Percentiles rank a stretch among this genome's conserved stretches.
Evolutionary conservation across 768 basidiomycete genomes (phyloP).

Genomic region (Dacryopinax primogenitus): DNA sequence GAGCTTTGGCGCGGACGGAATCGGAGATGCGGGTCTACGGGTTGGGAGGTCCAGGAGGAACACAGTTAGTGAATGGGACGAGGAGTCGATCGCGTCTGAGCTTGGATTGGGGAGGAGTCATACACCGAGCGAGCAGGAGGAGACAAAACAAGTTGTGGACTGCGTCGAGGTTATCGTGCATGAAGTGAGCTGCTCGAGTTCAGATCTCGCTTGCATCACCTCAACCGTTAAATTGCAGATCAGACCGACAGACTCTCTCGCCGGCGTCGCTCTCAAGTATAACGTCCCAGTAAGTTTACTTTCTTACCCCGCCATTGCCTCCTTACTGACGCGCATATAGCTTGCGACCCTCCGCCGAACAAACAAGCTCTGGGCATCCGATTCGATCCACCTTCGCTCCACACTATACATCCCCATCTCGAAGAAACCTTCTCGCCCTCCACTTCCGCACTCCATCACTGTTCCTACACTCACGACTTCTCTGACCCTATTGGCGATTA

Average conservation of each 20-base stretch:
- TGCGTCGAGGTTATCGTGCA: conserved; percentile 31
- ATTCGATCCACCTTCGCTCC: conserved; percentile 78
- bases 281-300: conserved; percentile 49
- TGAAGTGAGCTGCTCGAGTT: conserved; percentile 17
- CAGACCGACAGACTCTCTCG: conserved; percentile 58
- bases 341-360: conserved; percentile 63
- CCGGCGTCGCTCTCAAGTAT: conserved; percentile 80
- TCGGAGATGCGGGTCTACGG: neutral
- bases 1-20: conserved; percentile 10
- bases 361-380: conserved; percentile 90
- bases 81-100: conserved; percentile 4
- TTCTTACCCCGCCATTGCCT: too few species aligned
- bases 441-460: neutral
- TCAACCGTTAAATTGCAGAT: conserved; percentile 36
- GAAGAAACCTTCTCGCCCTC: neutral
- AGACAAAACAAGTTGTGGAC: neutral
- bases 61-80: neutral
- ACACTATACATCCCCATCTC: conserved; percentile 61
- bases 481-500: neutral
- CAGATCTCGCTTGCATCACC: neutral
- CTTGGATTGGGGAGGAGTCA: neutral
- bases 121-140: neutral
- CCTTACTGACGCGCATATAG: conserved; percentile 17
- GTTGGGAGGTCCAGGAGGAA: neutral
- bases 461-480: neutral